These are phyloP conservation scores for Gymnopus androsaceus DNA, from an alignment of 1,284 basidiomycete genomes.

Conservation along the genomic window DNA sequence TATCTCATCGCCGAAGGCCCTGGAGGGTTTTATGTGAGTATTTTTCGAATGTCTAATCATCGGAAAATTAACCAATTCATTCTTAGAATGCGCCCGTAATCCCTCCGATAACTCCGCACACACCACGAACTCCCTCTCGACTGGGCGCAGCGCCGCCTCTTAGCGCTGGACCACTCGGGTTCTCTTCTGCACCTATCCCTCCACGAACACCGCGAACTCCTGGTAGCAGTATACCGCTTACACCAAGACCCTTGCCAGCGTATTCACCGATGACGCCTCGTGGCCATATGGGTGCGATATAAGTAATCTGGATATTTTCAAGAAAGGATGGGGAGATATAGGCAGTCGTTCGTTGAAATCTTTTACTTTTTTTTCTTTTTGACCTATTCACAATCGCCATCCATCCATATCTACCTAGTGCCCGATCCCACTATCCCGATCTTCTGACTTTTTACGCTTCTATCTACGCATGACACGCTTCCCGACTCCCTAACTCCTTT, in stretches of 20 bases:
- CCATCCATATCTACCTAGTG: no score
- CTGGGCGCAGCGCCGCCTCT: background rate
- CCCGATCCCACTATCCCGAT: no score
- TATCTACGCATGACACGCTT: no score
- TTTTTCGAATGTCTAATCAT: background rate
- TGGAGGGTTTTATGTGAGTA: background rate
- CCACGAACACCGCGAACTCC: background rate
- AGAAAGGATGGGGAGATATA: background rate
- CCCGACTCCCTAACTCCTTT: no score
- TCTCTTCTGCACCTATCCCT: slow-evolving; percentile 1
- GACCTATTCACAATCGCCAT: no score
- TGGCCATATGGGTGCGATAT: slow-evolving; percentile 6
- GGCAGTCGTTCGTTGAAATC: background rate
- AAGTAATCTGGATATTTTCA: background rate
- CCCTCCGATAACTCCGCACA: slow-evolving; percentile 5
- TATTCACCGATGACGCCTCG: slow-evolving; percentile 8
- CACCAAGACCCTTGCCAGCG: slow-evolving; percentile 4
- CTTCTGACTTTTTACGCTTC: no score
- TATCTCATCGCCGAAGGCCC: slow-evolving; percentile 2
- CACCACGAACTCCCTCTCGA: slow-evolving; percentile 1
- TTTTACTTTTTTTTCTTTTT: background rate
- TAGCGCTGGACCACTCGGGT: slow-evolving; percentile 2
- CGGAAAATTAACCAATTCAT: background rate
- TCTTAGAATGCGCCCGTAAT: slow-evolving; percentile 3
- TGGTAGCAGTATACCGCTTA: background rate